Evolutionary conservation across 1,139 yeast species (phyloP).

Genomic region (Candida tropicalis): DNA sequence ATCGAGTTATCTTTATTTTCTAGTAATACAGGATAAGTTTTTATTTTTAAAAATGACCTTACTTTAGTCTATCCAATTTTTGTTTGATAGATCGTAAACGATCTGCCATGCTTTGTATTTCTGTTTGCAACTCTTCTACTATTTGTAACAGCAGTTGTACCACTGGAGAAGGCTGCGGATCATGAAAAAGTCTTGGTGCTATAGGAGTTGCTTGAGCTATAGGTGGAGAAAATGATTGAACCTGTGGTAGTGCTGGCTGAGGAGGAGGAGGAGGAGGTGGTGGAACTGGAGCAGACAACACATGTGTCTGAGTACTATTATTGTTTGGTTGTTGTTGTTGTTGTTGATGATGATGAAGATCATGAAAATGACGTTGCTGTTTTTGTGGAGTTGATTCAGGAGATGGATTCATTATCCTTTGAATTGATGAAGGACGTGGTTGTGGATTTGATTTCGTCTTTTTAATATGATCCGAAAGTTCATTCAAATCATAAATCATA

Average conservation of each 20-base stretch:
- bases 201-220: not conserved
- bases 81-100: not conserved
- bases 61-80: not conserved
- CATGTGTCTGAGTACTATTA: not conserved
- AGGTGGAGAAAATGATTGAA: not conserved
- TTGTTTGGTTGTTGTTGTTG: not conserved
- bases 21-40: no score
- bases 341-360: not conserved
- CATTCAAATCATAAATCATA: slow-evolving; percentile 33
- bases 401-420: not conserved
- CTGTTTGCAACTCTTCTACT: not conserved
- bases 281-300: no score
- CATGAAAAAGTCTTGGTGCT: not conserved
- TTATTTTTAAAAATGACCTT: not conserved
- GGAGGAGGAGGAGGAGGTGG: not conserved
- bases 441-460: slow-evolving; percentile 23
- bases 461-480: slow-evolving; percentile 35
- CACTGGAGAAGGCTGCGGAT: not conserved
- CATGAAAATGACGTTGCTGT: not conserved
- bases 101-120: not conserved
- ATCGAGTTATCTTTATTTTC: no score
- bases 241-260: not conserved
- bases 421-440: not conserved
- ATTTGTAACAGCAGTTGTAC: not conserved
- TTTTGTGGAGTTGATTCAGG: not conserved